Evolutionary conservation across 352 stramenopile species (phyloP).

Genomic region (Pythium folliculosum): DNA sequence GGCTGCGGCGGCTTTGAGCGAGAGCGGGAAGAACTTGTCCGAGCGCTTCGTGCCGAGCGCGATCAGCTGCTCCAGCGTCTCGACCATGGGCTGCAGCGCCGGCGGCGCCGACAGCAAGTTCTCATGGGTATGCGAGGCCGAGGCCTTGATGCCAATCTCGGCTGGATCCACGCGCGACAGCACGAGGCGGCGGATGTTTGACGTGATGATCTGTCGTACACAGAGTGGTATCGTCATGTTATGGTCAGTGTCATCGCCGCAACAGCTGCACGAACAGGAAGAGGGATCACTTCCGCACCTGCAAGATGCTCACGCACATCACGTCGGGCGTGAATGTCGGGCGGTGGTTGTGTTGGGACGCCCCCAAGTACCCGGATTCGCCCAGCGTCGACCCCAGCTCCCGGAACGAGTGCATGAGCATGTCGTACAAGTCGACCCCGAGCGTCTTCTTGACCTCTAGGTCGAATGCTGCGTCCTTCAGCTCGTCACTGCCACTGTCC

Average conservation of each 20-base stretch:
- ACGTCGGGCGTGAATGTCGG: slow-evolving; percentile 55
- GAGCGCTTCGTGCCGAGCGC: slow-evolving; percentile 76
- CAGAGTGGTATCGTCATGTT: not conserved
- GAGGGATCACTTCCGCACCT: slow-evolving; percentile 30
- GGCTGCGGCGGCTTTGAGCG: slow-evolving; percentile 78
- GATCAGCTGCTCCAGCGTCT: slow-evolving; percentile 76
- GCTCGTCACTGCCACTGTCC: not conserved
- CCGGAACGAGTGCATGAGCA: slow-evolving; percentile 28
- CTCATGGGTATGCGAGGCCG: slow-evolving; percentile 37
- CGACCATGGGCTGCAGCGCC: slow-evolving; percentile 64
- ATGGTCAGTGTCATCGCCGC: not conserved
- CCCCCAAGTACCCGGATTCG: slow-evolving; percentile 23
- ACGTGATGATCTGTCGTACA: slow-evolving; percentile 39
- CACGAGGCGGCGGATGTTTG: slow-evolving; percentile 81
- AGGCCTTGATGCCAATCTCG: slow-evolving; percentile 68
- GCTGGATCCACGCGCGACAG: slow-evolving; percentile 73
- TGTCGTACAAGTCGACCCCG: slow-evolving; percentile 30
- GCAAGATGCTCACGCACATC: slow-evolving; percentile 70
- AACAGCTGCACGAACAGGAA: not conserved
- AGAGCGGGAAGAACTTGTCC: slow-evolving; percentile 79
- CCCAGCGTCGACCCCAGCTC: slow-evolving; percentile 22
- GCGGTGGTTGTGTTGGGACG: slow-evolving; percentile 19
- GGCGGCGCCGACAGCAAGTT: slow-evolving; percentile 59
- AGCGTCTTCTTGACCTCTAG: slow-evolving; percentile 17
- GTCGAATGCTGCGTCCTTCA: slow-evolving; percentile 6